A percentile compares a stretch with the other conserved stretches of the same genome.
Evolutionary conservation across 371 early-diverging fungal genomes (phyloP).

Genomic region (Paramicrosporidium saccamoebae): DNA sequence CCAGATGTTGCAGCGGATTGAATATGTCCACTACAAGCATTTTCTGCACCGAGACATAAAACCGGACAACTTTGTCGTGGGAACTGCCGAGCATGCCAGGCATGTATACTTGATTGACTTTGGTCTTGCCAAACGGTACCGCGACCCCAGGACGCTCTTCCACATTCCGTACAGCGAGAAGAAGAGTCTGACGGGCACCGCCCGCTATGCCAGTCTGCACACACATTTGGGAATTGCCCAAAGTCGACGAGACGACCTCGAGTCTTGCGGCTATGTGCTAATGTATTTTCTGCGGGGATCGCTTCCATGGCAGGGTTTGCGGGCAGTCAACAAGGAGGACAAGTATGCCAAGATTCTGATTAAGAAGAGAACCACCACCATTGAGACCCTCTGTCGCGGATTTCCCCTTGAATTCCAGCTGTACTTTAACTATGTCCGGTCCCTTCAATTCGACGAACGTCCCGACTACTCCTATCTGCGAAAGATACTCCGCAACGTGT

Average conservation of each 20-base stretch:
- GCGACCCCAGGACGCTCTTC: constrained; percentile 75
- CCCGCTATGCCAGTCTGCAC: constrained; percentile 94
- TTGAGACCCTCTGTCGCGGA: constrained; percentile 77
- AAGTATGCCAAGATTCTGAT: constrained; percentile 98
- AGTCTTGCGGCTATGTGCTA: constrained; percentile 90
- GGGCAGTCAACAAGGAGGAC: constrained; percentile 89
- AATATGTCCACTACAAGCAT: constrained; percentile 79
- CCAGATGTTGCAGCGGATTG: constrained; percentile 80
- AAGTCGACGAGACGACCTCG: constrained; percentile 96
- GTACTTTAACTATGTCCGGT: constrained; percentile 85
- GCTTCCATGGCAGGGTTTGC: constrained; percentile 98
- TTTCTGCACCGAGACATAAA: constrained; percentile 52
- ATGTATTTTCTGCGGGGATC: constrained; percentile 96
- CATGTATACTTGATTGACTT: constrained; percentile 96
- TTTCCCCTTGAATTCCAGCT: constrained; percentile 82
- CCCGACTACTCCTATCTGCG: constrained; percentile 94
- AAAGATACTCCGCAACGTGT: constrained; percentile 74
- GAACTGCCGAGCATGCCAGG: constrained; percentile 64
- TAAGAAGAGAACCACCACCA: constrained; percentile 91
- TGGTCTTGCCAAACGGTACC: constrained; percentile 93
- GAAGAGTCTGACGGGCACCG: constrained; percentile 96
- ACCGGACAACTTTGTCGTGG: constrained; percentile 98
- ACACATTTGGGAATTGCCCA: constrained; percentile 94
- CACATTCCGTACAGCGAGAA: constrained; percentile 93
- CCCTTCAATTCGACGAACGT: constrained; percentile 88